These are phyloP conservation scores for Penicillium brevicompactum DNA, from an alignment of 2,329 filamentous ascomycete species.

Conservation along the genomic window DNA sequence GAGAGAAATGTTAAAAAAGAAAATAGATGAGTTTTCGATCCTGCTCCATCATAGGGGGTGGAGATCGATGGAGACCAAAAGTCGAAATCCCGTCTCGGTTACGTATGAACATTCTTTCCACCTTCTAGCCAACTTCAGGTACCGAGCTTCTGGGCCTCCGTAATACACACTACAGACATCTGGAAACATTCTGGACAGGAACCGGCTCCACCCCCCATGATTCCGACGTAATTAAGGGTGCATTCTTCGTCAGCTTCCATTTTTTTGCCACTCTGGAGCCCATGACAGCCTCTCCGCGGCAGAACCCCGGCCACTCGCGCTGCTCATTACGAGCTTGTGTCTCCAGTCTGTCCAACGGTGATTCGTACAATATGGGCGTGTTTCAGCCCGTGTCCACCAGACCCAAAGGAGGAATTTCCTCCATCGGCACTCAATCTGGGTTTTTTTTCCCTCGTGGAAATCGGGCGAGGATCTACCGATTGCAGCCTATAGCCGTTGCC, in stretches of 20 bases:
- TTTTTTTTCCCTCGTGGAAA: conserved; percentile 16
- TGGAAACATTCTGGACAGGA: conserved; percentile 17
- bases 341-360: neutral
- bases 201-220: conserved; percentile 23
- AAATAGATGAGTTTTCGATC: conserved; percentile 5
- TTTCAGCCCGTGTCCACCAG: conserved; percentile 21
- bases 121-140: conserved; percentile 27
- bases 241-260: conserved; percentile 12
- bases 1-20: neutral
- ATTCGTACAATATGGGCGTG: conserved; percentile 4
- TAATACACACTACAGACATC: neutral
- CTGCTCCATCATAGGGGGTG: conserved; percentile 30
- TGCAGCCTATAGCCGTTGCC: conserved; percentile 16
- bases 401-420: conserved; percentile 1
- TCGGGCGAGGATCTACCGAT: conserved; percentile 26
- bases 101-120: conserved; percentile 30
- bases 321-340: neutral
- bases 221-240: conserved; percentile 7
- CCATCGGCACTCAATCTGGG: conserved; percentile 2
- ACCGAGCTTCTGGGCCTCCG: conserved; percentile 18
- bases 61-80: conserved; percentile 15
- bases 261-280: conserved; percentile 21
- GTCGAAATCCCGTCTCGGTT: conserved; percentile 20
- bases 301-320: neutral
- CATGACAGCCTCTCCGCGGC: neutral